Evolutionary conservation across 2,329 filamentous ascomycete genomes (phyloP), one percentile per base, ranked within the genome.

Genomic region (Hypomyces perniciosus): DNA sequence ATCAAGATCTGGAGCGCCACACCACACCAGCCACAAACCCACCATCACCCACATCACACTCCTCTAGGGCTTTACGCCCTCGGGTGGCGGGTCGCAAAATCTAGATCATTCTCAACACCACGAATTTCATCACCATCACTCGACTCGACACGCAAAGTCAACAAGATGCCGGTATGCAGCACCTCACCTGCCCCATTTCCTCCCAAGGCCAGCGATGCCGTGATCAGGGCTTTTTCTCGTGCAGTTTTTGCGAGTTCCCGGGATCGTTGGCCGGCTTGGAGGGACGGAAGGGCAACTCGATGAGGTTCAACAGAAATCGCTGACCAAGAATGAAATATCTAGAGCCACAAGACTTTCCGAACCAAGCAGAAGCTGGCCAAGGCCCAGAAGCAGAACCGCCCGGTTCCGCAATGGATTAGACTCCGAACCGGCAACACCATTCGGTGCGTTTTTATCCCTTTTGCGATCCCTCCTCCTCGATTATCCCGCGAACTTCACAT

Each of bases 321-420:
- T 67, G 59, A 67, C 55, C 26, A 50, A 12, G 46, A 20, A 50
- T 50, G 34, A 44, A 44, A 41, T 56, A 34, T 56, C 39, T 75
- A 97, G 92, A 92, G 87, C 86, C 90, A 99, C 83, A 99, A 99
- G 87, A 89, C 91, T 74, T 99, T 99, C 90, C 88, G 91, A 76
- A 96, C 91, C 79, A 99, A 99, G 91, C 88, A 95, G 79, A 99
- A 99, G 93, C 90, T 99, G 81, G 93, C 93, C 74, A 96, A 92
- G 84, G 93, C 93, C 74, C 92, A 97, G 84, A 97, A 96, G 86
- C 92, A 97, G 84, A 99, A 99, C 87, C 88, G 93, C 75, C 93
- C 93, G 68, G 96, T 99, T 75, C 93, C 93, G 64, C 93, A 99
- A 84, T 99, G 93, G 93, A 97, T 99, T 75, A 88, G 93, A 74